These are phyloP conservation scores for Ocimum tenuiflorum DNA, from an alignment of 257 asterid species.

Conservation along the genomic window DNA sequence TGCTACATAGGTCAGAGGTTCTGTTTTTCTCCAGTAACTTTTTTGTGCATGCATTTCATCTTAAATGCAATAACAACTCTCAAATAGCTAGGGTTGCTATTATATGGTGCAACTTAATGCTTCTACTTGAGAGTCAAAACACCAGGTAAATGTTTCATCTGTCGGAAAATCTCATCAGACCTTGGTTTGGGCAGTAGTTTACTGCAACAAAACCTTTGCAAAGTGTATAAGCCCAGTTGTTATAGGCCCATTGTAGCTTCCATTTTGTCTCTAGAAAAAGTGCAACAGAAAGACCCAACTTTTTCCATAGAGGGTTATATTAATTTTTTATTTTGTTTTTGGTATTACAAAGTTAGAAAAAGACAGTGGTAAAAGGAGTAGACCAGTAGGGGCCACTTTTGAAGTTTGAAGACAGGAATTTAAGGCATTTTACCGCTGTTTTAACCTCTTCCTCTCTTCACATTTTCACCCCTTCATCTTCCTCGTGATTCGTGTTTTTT, in stretches of 20 bases:
- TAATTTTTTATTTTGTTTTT: too few species aligned
- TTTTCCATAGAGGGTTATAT: too few species aligned
- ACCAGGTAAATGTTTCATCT: too few species aligned
- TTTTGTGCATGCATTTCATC: background rate
- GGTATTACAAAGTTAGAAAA: background rate
- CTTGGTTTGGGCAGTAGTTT: background rate
- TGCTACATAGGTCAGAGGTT: background rate
- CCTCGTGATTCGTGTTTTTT: slow-evolving; percentile 34
- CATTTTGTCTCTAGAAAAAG: too few species aligned
- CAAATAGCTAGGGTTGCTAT: too few species aligned
- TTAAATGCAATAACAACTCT: background rate
- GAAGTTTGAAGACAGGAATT: slow-evolving; percentile 17
- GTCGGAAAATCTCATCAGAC: too few species aligned
- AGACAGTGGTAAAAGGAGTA: slow-evolving; percentile 19
- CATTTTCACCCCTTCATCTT: slow-evolving; percentile 26
- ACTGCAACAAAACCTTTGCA: background rate
- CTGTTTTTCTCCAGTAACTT: background rate
- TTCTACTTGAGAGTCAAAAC: too few species aligned
- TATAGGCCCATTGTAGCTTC: background rate
- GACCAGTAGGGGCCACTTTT: slow-evolving; percentile 5
- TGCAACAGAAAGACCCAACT: background rate
- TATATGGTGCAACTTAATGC: too few species aligned
- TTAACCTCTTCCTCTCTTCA: slow-evolving; percentile 23
- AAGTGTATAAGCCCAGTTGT: background rate
- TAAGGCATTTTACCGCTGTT: slow-evolving; percentile 16